Conservation (phyloP, 306 rosid species). For the Castanea crenata region DNA sequence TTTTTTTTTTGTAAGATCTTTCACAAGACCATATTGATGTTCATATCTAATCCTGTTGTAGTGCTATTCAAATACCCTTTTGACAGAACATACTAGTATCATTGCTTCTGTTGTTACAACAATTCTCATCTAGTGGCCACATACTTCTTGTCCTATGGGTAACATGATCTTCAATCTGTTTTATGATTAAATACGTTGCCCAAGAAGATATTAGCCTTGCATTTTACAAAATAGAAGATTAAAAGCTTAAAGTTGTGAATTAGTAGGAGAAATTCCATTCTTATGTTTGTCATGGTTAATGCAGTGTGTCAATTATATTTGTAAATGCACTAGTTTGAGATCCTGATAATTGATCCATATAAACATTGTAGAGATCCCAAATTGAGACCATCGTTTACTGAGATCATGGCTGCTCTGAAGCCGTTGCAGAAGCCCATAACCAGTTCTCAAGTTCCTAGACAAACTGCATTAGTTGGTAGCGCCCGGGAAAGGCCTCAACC, state of each 20-base stretch:
- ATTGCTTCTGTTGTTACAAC: no score
- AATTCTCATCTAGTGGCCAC: background rate
- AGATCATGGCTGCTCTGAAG: conserved; percentile 88
- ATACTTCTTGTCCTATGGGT: background rate
- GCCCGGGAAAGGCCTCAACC: conserved; percentile 36
- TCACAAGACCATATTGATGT: no score
- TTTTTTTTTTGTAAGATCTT: no score
- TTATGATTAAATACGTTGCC: background rate
- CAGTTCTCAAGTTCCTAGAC: conserved; percentile 57
- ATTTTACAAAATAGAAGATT: background rate
- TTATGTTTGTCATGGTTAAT: background rate
- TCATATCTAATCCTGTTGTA: no score
- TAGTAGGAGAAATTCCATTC: background rate
- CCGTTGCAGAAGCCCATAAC: conserved; percentile 73
- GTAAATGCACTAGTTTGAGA: background rate
- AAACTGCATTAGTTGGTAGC: conserved; percentile 22
- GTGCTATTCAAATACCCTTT: no score
- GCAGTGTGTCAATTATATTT: background rate
- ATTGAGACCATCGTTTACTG: conserved; percentile 86
- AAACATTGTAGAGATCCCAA: conserved; percentile 71
- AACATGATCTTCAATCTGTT: background rate
- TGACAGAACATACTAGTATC: no score
- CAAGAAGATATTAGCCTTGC: background rate
- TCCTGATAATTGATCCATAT: conserved; percentile 21
- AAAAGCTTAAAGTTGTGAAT: background rate